Evolutionary conservation across 371 early-diverging fungal species (phyloP), one percentile per base, ranked within the genome.

Genomic region (Syncephalastrum racemosum): DNA sequence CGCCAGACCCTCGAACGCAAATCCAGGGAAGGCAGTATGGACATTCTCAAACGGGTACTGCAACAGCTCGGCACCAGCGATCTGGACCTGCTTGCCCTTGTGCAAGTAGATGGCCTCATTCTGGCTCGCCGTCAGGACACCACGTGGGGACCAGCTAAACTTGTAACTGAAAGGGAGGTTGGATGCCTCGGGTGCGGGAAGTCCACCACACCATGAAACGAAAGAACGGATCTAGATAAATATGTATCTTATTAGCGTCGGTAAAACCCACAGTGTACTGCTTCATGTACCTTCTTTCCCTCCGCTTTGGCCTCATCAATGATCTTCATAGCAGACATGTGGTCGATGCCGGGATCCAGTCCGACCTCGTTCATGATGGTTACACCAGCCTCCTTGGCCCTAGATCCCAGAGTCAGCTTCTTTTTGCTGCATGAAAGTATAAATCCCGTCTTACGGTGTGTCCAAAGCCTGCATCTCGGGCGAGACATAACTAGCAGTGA

Each of bases 321-420:
- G 53, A 92, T 90, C 71, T 95, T 94, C 89, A 96, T 88, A n/a
- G 99, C 97, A 53, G 91, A 93, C 81, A 96, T 82, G 68, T 97
- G 98, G 65, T 98, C 99, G 53, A 98, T 93, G 58, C 97, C 98
- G 4, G 99, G 99, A 73, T 98, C 99, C 53, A 98, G 79, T 18
- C 99, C 99, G 45, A 98, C 95, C 77, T 98, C 99, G 71, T 97
- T 97, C 77, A 98, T 82, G 45, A 98, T 86, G 20, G 89, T 85
- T 14, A 98, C 81, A 19, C 86, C 90, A 12, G 93, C 90, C 27
- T 85, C 82, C 64, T 87, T 84, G 5, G 98, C 99, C 15, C 87
- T 88, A 46, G 39, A 40, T 18, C 22, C 19, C n/a, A 24, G n/a
- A 42, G 36, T 19, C 24, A 52, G 24, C n/a, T 45, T 8, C 16